These are phyloP conservation scores for Lathyrus sativus DNA, from an alignment of 306 rosid species.

Conservation along the genomic window DNA sequence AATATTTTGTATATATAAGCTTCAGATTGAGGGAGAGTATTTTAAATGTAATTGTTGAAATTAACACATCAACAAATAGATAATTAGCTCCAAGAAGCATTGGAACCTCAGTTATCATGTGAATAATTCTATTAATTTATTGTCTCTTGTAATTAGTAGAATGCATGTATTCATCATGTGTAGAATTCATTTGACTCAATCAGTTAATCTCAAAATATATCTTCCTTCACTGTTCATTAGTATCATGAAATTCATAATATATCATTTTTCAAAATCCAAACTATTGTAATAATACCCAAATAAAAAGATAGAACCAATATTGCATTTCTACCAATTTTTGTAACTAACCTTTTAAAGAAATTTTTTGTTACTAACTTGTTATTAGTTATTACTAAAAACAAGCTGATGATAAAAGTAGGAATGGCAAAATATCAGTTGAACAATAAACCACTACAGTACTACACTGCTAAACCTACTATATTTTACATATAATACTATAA, in stretches of 20 bases:
- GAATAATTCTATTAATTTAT: constrained; percentile 1
- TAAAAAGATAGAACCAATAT: not conserved
- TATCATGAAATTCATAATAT: not conserved
- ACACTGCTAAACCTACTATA: constrained; percentile 7
- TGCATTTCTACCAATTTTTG: not conserved
- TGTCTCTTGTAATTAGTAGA: not conserved
- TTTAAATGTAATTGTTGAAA: too few species aligned
- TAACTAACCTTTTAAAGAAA: not conserved
- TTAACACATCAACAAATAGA: too few species aligned
- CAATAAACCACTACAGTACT: not conserved
- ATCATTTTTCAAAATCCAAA: not conserved
- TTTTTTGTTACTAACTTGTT: too few species aligned
- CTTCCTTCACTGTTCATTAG: constrained; percentile 2
- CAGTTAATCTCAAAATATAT: not conserved
- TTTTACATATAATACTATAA: not conserved
- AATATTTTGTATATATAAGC: too few species aligned
- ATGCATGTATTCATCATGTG: not conserved
- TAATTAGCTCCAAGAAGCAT: not conserved
- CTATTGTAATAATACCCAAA: not conserved
- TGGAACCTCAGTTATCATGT: not conserved
- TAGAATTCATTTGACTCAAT: not conserved
- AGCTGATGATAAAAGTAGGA: not conserved
- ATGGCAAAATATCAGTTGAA: constrained; percentile 14
- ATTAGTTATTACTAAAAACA: not conserved
- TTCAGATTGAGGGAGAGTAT: too few species aligned